phyloP scores from a whole-genome alignment of 805 yeast genomes.

The Cyberlindnera xylosilytica region DNA sequence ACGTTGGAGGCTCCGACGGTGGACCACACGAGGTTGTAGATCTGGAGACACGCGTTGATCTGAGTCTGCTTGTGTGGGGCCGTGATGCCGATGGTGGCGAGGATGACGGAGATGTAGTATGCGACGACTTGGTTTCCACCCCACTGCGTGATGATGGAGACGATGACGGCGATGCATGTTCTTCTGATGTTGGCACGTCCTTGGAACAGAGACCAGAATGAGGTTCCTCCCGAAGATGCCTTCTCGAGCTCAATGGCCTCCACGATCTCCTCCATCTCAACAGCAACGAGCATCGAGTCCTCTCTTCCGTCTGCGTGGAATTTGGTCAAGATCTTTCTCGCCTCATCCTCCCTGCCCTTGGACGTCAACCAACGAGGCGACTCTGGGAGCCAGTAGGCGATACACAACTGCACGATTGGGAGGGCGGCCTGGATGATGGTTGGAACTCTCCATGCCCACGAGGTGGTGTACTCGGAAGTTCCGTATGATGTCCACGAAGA shows the following conservation, averaged over 20 bases:
- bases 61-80: too few relatives aligned
- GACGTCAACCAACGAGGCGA: conserved; percentile 45
- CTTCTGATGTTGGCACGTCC: conserved; percentile 40
- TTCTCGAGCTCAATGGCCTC: conserved; percentile 40
- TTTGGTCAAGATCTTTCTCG: conserved; percentile 37
- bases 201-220: conserved; percentile 35
- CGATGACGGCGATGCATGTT: conserved; percentile 32
- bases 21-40: not conserved
- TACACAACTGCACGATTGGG: conserved; percentile 40
- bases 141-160: conserved; percentile 5
- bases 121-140: too few relatives aligned
- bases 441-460: conserved; percentile 54
- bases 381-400: conserved; percentile 44
- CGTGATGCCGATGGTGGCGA: too few relatives aligned
- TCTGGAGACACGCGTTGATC: too few relatives aligned
- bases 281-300: conserved; percentile 29
- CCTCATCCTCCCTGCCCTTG: conserved; percentile 41
- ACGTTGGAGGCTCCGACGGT: too few relatives aligned
- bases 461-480: conserved; percentile 28
- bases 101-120: too few relatives aligned
- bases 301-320: conserved; percentile 37
- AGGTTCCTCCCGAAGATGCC: conserved; percentile 27
- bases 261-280: conserved; percentile 39
- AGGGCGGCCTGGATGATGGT: conserved; percentile 47
- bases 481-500: conserved; percentile 52